Base-by-base conservation (phyloP, 345 rosid species). In the Clausena lansium region DNA sequence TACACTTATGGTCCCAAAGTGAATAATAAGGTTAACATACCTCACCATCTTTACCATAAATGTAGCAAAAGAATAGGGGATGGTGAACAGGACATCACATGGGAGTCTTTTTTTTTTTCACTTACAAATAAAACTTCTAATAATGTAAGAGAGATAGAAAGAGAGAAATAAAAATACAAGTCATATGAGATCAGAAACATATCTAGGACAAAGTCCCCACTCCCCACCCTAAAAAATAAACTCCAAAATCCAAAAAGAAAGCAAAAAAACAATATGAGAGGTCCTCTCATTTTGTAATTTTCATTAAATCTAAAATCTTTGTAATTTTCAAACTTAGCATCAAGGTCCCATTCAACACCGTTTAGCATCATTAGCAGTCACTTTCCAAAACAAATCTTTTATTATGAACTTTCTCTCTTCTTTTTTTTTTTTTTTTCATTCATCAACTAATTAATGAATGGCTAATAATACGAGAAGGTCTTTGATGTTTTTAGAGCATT, bases 381-480 rank as follows among this genome's bases (percentile, higher is more conserved):
- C 80, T 78, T 82, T 80, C 81, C 39, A 59, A 78, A 62, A 36
- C 38, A 52, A 30, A 76, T 57, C 69, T 71, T 75, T 76, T 47
- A 57, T 70, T 35, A 76, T 60, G 65, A 77, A 13, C 17, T 13
- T 45, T 73, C 83, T 81, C 81, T 70, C 63, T 70, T 54, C n/a
- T n/a, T n/a, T n/a, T n/a, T n/a, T n/a, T n/a, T n/a, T 73, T 84
- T 88, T 83, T 58, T 58, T 81, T 76, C 25, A 25, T 69, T 77
- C 83, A 77, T 71, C 73, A 83, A 84, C 35, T 14, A 28, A 13
- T 6, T 69, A 85, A 81, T 81, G 86, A 82, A 83, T 64, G 79
- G 83, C 73, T 85, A 75, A 77, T 77, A 73, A 77, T 72, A 67
- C 76, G 69, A 45, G 5, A 45, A 45, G 50, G 50, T 13, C 50